Base-by-base conservation (phyloP, 192 early-diverging fungal species). In the Bifiguratus adelaidae region DNA sequence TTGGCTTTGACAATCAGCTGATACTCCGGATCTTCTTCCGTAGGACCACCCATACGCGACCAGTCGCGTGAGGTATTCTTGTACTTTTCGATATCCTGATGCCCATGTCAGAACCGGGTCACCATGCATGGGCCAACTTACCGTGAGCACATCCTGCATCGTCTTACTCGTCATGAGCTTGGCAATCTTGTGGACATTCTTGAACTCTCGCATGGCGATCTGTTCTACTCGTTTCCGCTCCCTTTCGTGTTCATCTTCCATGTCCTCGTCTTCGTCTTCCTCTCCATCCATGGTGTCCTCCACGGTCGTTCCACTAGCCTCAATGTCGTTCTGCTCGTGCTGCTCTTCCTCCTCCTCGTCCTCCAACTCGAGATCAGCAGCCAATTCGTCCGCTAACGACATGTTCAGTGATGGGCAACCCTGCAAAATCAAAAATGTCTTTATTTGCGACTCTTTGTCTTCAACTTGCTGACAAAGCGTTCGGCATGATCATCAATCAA, bases 21-120 rank as follows among this genome's bases (percentile, higher is more conserved):
- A 62, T 98, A 95, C 57, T 94, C 92, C 18, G 89, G 83, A 55
- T 92, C 86, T 38, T 91, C 83, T 50, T 88, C 88, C 13, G 83
- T 72, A 18, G 72, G 74, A 32, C 76, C 82, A 28, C 50, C 70
- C 45, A 33, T 48, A 56, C 50, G 26, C 60, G 60, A 18, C 48
- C 62, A 22, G 44, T 33, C 35, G 58, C 67, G n/a, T 46, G 41
- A 2, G 22, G 53, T 20, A 51, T 60, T 52, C 52, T 49, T 48
- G 21, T 44, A 61, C 26, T 43, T 50, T 20, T 53, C 59, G 19
- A 61, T 61, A 32, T 34, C 43, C 59, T 61, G 45, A 25, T 15
- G 4, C 24, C 5, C 13, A 29, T 16, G 25, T 8, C 9, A 19
- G 19, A 27, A 29, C 15, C 40, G 16, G 33, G 11, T 22, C 26